These are phyloP conservation scores for Trichoderma atrobrunneum DNA, from an alignment of 2,329 filamentous ascomycete genomes.

Conservation along the genomic window DNA sequence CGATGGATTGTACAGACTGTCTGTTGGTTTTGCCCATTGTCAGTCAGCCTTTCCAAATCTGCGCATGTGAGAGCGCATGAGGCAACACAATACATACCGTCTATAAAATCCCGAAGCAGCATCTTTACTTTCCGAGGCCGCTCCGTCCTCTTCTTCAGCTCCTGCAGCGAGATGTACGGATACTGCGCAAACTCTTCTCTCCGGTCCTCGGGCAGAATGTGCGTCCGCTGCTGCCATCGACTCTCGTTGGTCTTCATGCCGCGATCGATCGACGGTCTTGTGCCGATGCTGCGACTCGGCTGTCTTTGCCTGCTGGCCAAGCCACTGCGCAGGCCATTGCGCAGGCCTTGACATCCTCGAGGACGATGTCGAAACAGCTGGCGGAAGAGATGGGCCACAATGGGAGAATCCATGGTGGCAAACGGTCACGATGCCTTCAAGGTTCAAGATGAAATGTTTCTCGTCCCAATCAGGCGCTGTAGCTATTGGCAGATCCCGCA, in stretches of 20 bases:
- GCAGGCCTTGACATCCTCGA: slow-evolving; percentile 33
- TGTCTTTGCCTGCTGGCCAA: not conserved
- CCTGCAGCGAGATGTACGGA: slow-evolving; percentile 79
- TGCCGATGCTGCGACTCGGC: slow-evolving; percentile 28
- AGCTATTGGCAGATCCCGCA: not conserved
- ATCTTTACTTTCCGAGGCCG: slow-evolving; percentile 90
- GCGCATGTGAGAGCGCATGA: slow-evolving; percentile 24
- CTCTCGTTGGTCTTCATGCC: slow-evolving; percentile 56
- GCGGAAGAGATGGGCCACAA: slow-evolving; percentile 75
- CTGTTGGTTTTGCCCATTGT: slow-evolving; percentile 43
- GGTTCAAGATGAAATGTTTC: not conserved
- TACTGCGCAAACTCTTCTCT: slow-evolving; percentile 76
- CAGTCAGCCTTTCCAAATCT: not conserved
- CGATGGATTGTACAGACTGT: slow-evolving; percentile 89
- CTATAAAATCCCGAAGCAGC: slow-evolving; percentile 95
- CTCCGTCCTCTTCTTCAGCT: slow-evolving; percentile 68
- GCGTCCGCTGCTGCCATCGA: slow-evolving; percentile 81
- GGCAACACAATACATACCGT: slow-evolving; percentile 55
- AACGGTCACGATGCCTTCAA: slow-evolving; percentile 8
- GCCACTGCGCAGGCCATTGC: slow-evolving; percentile 29
- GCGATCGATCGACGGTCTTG: slow-evolving; percentile 35
- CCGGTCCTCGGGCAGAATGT: slow-evolving; percentile 73
- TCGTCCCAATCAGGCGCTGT: not conserved
- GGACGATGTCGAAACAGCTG: slow-evolving; percentile 72
- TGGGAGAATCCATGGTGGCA: slow-evolving; percentile 71